phyloP scores from a whole-genome alignment of 768 basidiomycete genomes.

The Naganishia vaughanmartiniae region DNA sequence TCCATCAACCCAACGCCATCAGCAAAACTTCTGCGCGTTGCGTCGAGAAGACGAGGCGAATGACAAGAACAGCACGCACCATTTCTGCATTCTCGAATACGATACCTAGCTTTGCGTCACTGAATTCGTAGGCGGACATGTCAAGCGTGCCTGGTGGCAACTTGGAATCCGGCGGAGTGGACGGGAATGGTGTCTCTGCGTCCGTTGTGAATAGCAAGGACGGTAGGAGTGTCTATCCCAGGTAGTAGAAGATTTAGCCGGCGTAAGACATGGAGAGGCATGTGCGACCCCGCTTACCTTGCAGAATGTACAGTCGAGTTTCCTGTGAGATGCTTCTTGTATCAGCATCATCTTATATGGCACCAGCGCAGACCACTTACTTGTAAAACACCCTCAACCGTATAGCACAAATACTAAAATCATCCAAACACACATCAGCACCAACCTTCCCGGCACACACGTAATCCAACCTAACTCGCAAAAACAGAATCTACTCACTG shows the following conservation, averaged over 20 bases:
- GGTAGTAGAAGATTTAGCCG: background rate
- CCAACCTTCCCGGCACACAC: background rate
- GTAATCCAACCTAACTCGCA: no score
- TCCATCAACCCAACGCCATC: background rate
- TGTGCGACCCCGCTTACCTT: conserved; percentile 70
- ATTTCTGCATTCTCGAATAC: conserved; percentile 78
- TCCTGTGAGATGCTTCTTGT: conserved; percentile 50
- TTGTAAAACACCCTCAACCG: conserved; percentile 89
- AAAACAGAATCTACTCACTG: conserved; percentile 55
- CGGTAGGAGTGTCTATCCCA: conserved; percentile 33
- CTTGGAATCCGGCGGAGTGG: conserved; percentile 33
- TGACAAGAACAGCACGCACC: conserved; percentile 34
- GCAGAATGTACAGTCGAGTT: conserved; percentile 89
- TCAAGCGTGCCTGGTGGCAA: conserved; percentile 43
- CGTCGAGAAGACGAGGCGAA: background rate
- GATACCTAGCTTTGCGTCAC: conserved; percentile 60
- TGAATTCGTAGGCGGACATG: conserved; percentile 38
- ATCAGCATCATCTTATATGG: background rate
- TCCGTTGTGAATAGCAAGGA: conserved; percentile 46
- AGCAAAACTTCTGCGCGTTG: background rate
- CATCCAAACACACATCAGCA: background rate
- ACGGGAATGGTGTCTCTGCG: conserved; percentile 42
- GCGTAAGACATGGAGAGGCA: no score
- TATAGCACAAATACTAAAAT: conserved; percentile 68
- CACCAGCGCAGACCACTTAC: conserved; percentile 31